Evolutionary conservation across 202 grass and related monocot genomes (phyloP).

Genomic region (Musa balbisiana): DNA sequence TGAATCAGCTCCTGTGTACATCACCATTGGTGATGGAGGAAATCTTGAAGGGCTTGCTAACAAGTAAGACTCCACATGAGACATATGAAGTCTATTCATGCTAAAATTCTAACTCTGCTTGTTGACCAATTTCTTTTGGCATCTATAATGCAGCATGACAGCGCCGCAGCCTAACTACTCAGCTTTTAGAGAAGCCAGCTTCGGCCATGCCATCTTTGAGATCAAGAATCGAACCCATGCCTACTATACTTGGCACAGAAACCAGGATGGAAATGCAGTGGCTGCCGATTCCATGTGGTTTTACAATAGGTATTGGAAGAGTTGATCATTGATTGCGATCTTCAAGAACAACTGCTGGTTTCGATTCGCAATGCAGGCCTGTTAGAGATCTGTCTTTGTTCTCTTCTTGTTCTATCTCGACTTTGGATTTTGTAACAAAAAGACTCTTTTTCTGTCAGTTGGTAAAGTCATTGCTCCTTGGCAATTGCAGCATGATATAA

Average conservation of each 20-base stretch:
- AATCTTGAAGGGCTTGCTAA: slow-evolving; percentile 56
- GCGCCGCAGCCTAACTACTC: slow-evolving; percentile 81
- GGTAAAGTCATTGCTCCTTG: too few relatives aligned
- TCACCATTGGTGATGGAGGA: slow-evolving; percentile 63
- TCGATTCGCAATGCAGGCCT: too few relatives aligned
- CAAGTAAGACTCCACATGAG: slow-evolving; percentile 24
- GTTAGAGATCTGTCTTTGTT: too few relatives aligned
- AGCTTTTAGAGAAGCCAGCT: slow-evolving; percentile 81
- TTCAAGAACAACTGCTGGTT: too few relatives aligned
- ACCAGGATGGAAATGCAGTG: slow-evolving; percentile 57
- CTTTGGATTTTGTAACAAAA: too few relatives aligned
- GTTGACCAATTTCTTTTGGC: neutral
- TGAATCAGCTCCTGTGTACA: slow-evolving; percentile 37
- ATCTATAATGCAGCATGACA: slow-evolving; percentile 47
- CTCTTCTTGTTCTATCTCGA: too few relatives aligned
- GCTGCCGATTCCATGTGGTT: slow-evolving; percentile 73
- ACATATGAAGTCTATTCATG: neutral
- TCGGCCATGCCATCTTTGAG: slow-evolving; percentile 83
- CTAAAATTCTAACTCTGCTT: neutral
- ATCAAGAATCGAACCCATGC: slow-evolving; percentile 92
- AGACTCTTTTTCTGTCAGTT: too few relatives aligned
- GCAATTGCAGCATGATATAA: too few relatives aligned
- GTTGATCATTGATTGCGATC: too few relatives aligned
- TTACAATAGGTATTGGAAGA: slow-evolving; percentile 60
- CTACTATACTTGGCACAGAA: slow-evolving; percentile 78